A percentile compares a stretch with the other conserved stretches of the same genome.
Evolutionary conservation across 2,329 filamentous ascomycete genomes (phyloP).

Genomic region (Salinomyces thailandicus): DNA sequence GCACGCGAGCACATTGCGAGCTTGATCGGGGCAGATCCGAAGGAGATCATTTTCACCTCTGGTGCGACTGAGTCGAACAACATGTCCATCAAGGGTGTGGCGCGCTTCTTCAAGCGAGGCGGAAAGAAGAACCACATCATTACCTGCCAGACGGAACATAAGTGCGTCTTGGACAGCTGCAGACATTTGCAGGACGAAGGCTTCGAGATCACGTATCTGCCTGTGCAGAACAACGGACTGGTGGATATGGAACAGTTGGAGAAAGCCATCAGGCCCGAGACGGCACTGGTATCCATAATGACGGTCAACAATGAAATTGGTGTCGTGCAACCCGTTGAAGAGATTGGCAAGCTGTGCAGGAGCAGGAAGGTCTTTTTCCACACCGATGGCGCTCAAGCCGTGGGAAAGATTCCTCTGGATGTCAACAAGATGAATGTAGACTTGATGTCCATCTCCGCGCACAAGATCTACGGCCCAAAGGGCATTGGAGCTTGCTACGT

Average conservation of each 20-base stretch:
- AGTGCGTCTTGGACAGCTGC: slow-evolving; percentile 96
- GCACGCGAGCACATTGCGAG: slow-evolving; percentile 73
- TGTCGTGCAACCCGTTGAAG: slow-evolving; percentile 89
- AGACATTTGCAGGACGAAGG: slow-evolving; percentile 94
- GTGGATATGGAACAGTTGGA: slow-evolving; percentile 75
- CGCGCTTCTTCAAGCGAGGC: slow-evolving; percentile 81
- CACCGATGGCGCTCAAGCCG: slow-evolving; percentile 89
- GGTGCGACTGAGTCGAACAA: slow-evolving; percentile 98
- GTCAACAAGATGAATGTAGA: slow-evolving; percentile 98
- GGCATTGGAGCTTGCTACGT: slow-evolving; percentile 95
- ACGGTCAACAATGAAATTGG: slow-evolving; percentile 99
- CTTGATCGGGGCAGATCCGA: slow-evolving; percentile 86
- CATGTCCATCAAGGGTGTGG: slow-evolving; percentile 98
- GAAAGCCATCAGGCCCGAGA: slow-evolving; percentile 82
- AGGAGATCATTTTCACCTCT: slow-evolving; percentile 98
- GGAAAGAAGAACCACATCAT: slow-evolving; percentile 99
- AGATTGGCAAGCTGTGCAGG: slow-evolving; percentile 88
- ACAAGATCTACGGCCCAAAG: slow-evolving; percentile 98
- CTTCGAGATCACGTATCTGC: slow-evolving; percentile 92
- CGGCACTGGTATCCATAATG: slow-evolving; percentile 91
- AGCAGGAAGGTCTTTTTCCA: slow-evolving; percentile 96
- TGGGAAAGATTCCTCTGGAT: slow-evolving; percentile 95
- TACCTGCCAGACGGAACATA: slow-evolving; percentile 95
- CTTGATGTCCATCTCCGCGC: slow-evolving; percentile 95
- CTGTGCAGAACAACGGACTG: slow-evolving; percentile 78